phyloP scores from a whole-genome alignment of 176 grass and related monocot species.

The Eleusine indica region DNA sequence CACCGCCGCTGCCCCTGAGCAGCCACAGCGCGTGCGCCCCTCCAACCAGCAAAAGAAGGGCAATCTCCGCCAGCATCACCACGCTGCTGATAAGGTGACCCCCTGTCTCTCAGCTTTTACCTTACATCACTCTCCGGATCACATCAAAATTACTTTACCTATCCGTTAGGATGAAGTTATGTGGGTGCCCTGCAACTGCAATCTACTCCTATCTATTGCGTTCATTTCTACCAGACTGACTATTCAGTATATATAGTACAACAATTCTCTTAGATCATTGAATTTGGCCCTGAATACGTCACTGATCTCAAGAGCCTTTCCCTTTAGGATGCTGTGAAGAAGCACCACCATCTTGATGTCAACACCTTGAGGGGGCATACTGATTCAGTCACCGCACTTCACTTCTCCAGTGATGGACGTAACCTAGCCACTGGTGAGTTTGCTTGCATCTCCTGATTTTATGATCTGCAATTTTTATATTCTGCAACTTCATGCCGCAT shows the following conservation, averaged over 20 bases:
- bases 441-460: neutral
- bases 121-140: neutral
- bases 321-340: conserved; percentile 72
- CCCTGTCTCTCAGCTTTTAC: neutral
- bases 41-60: conserved; percentile 50
- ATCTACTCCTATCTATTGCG: neutral
- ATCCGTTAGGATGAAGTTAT: neutral
- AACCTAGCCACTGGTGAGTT: conserved; percentile 78
- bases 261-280: neutral
- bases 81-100: conserved; percentile 74
- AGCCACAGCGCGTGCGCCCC: conserved; percentile 34
- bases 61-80: conserved; percentile 56
- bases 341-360: conserved; percentile 88
- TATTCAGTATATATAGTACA: neutral
- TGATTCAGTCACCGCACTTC: conserved; percentile 70
- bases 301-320: conserved; percentile 1
- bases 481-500: neutral
- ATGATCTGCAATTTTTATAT: neutral
- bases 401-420: conserved; percentile 69
- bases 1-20: conserved; percentile 40
- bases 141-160: neutral
- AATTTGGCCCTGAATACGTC: neutral
- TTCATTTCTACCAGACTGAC: neutral
- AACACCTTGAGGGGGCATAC: conserved; percentile 88
- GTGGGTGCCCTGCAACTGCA: neutral